Percentiles rank a stretch among this genome's conserved stretches.
These are phyloP conservation scores for Starmerella davenportii DNA, from an alignment of 805 yeast genomes.

Conservation along the genomic window DNA sequence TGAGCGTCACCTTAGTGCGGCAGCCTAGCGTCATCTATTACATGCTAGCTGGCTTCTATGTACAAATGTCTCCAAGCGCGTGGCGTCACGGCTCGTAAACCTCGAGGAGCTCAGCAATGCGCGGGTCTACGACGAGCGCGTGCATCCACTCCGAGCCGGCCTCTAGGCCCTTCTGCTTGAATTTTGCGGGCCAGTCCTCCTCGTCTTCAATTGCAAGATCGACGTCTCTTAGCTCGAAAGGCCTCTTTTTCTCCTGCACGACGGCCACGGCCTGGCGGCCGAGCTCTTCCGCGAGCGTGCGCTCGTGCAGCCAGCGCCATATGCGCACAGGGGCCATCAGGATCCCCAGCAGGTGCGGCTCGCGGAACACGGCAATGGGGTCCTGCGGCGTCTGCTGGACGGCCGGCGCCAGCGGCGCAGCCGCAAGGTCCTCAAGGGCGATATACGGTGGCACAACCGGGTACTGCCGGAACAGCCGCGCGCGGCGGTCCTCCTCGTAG, in stretches of 20 bases:
- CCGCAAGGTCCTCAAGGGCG: slow-evolving; percentile 34
- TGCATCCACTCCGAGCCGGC: slow-evolving; percentile 77
- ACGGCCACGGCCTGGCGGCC: slow-evolving; percentile 38
- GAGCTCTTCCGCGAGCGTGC: slow-evolving; percentile 50
- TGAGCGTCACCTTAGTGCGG: too few relatives aligned
- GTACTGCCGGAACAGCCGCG: slow-evolving; percentile 9
- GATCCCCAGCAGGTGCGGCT: slow-evolving; percentile 68
- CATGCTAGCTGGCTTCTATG: too few relatives aligned
- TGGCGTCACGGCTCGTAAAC: too few relatives aligned
- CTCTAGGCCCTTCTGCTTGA: slow-evolving; percentile 63
- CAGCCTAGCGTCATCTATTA: too few relatives aligned
- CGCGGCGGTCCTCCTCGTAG: slow-evolving; percentile 10
- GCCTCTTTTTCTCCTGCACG: slow-evolving; percentile 36
- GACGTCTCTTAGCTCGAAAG: slow-evolving; percentile 30
- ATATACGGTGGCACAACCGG: slow-evolving; percentile 13
- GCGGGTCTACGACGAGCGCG: slow-evolving; percentile 49
- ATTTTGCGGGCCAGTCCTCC: slow-evolving; percentile 64
- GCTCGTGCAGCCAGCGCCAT: slow-evolving; percentile 56
- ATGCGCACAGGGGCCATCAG: slow-evolving; percentile 56
- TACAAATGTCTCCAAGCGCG: too few relatives aligned
- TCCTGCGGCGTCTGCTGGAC: slow-evolving; percentile 28
- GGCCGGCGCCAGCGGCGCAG: slow-evolving; percentile 38
- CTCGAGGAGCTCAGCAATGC: slow-evolving; percentile 35
- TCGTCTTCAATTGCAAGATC: slow-evolving; percentile 45
- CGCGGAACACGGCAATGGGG: slow-evolving; percentile 59